Evolutionary conservation across 202 grass and related monocot genomes (phyloP), one percentile per base, ranked within the genome.

Genomic region (Schoenoplectus tabernaemontani): DNA sequence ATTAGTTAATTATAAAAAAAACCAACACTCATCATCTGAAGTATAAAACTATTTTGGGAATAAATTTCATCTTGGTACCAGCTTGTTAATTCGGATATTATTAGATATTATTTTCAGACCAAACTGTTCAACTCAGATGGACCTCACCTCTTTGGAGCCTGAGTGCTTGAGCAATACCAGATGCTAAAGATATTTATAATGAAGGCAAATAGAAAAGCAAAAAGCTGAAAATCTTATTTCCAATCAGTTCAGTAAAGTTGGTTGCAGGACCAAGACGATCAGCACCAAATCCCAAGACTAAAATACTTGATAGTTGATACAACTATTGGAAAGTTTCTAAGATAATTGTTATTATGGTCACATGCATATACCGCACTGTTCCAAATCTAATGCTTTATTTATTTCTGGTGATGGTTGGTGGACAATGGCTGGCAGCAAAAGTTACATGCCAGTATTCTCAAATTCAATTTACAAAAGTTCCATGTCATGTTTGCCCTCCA

Each of bases 1-100:
- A 80, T 80, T 64, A 60, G 38, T 61, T 44, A 62, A 64, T 22
- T 1, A 80, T 17, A 3, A 80, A 80, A 60, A n/a, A 3, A 80
- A 51, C 26, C 16, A 60, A 19, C 11, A 50, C 7, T 58, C 10
- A 58, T 65, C 30, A n/a, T 30, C 16, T 38, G 5, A n/a, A 56
- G 22, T 17, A 37, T 77, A 32, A 1, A 16, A 50, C 6, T 17
- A 9, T n/a, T 77, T 32, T 7, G 44, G n/a, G 71, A 54, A 77
- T 30, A 22, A 50, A 77, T 8, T 77, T 7, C 22, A 53, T 32
- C 32, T 77, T 53, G 23, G 46, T 16, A 77, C 71, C 44, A 56
- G 44, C 71, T 56, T 8, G 15, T 77, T 41, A 0, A 42, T 67
- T 33, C 22, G 7, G 16, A 67, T 7, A 19, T 42, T 22, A 42